Base-by-base conservation (phyloP, 306 rosid genomes). In the Cyamopsis tetragonoloba region DNA sequence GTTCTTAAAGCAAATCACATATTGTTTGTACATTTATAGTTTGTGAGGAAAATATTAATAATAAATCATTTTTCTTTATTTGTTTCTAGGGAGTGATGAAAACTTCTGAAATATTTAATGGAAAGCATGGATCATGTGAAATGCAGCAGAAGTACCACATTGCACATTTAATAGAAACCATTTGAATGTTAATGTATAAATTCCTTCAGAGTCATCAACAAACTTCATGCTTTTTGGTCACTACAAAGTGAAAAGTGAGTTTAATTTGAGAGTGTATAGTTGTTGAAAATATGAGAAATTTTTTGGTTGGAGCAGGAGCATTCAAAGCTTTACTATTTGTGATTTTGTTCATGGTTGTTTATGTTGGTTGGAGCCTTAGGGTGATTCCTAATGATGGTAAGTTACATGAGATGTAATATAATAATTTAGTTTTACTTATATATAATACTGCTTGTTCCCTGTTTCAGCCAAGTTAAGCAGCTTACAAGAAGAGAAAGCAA, bases 51-150 rank as follows among this genome's bases (percentile, higher is more conserved):
- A 41, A 18, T 24, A 19, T 24, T 50, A 35, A 7, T 27, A 9
- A 3, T 30, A 23, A 44, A 39, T 56, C 13, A 10, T 7, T 38
- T 62, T 42, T 20, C 24, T 28, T 35, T 62, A 48, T 43, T 6
- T 15, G 41, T 72, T 32, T 68, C 63, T 46, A n/a, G 26, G 47
- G 75, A 80, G 93, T 73, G 73, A 70, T 72, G 67, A 74, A 72
- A 81, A 82, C 91, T 79, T 84, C 82, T 86, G 93, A 89, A 76
- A 43, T 70, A 71, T 78, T 81, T 66, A 84, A 86, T 80, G 48
- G 37, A 42, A 42, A 54, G 84, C 77, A 79, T 73, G 97, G 80
- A 86, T 93, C 98, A 88, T 86, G 98, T 93, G 98, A 93, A 67
- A 72, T 64, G 73, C 74, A 53, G 67, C 85, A 79, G 80, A 43